Evolutionary conservation across 768 basidiomycete species (phyloP).

Genomic region (Boletales sp.): DNA sequence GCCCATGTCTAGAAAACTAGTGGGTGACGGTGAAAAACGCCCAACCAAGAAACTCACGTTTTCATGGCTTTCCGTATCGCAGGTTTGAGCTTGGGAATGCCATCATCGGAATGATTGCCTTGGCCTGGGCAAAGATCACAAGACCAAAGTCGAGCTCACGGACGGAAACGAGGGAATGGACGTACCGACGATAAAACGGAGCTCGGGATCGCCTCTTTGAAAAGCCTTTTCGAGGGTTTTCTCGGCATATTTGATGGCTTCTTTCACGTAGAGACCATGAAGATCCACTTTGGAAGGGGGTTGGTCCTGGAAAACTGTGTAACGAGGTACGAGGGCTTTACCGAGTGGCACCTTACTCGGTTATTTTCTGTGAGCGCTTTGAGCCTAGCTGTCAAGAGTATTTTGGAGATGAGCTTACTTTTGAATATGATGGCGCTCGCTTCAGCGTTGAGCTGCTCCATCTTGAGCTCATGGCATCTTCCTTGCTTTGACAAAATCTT

Average conservation of each 20-base stretch:
- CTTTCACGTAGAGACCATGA: constrained; percentile 90
- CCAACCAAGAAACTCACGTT: constrained; percentile 43
- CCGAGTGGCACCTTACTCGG: constrained; percentile 36
- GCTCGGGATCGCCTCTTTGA: constrained; percentile 51
- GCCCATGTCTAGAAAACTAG: constrained; percentile 49
- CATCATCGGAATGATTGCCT: constrained; percentile 78
- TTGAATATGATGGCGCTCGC: constrained; percentile 83
- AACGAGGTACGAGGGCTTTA: not conserved
- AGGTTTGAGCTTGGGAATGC: constrained; percentile 81
- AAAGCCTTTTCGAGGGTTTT: constrained; percentile 64
- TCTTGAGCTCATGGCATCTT: constrained; percentile 68
- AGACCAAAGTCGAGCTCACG: too few relatives aligned
- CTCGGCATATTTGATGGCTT: constrained; percentile 76
- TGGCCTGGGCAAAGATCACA: constrained; percentile 50
- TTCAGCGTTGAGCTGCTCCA: constrained; percentile 72
- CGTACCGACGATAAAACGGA: constrained; percentile 84
- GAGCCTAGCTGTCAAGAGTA: not conserved
- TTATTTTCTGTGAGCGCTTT: constrained; percentile 60
- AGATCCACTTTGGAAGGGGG: constrained; percentile 75
- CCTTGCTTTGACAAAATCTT: constrained; percentile 80
- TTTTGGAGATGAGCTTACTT: constrained; percentile 35
- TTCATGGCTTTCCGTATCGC: constrained; percentile 81
- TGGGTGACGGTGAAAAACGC: not conserved
- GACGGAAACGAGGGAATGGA: constrained; percentile 5
- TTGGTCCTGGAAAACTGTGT: constrained; percentile 44